These are phyloP conservation scores for Gossypium ekmanianum DNA, from an alignment of 345 rosid genomes.

Conservation along the genomic window DNA sequence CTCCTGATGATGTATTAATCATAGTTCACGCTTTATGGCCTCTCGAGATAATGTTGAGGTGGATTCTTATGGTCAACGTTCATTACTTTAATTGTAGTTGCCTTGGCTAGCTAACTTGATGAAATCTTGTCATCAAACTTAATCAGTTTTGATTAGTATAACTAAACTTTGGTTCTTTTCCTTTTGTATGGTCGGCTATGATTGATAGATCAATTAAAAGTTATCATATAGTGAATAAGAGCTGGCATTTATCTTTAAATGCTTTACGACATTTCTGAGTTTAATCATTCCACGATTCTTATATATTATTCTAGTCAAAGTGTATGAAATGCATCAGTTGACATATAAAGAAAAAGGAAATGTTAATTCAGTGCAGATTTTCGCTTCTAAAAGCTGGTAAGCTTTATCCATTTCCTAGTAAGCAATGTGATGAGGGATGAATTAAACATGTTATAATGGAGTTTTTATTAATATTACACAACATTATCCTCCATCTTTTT, in stretches of 20 bases:
- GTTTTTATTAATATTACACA: background rate
- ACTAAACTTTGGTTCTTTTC: background rate
- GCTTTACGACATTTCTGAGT: background rate
- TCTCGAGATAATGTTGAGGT: background rate
- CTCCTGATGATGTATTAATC: background rate
- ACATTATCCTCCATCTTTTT: background rate
- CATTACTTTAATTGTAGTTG: background rate
- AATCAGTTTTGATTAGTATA: background rate
- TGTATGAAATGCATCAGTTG: background rate
- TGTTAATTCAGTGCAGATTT: background rate
- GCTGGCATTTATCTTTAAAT: background rate
- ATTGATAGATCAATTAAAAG: background rate
- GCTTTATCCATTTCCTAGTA: slow-evolving; percentile 1
- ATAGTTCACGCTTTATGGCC: background rate
- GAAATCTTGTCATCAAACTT: background rate
- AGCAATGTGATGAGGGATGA: slow-evolving; percentile 15
- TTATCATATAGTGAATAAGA: background rate
- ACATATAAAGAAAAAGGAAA: background rate
- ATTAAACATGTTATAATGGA: slow-evolving; percentile 1
- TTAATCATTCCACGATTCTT: background rate
- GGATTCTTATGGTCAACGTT: background rate
- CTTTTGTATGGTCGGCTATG: background rate
- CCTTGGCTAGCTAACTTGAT: background rate
- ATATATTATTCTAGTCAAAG: background rate
- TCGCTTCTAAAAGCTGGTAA: background rate